Base-by-base conservation (phyloP, 805 yeast species). In the Metschnikowia peoriensis region DNA sequence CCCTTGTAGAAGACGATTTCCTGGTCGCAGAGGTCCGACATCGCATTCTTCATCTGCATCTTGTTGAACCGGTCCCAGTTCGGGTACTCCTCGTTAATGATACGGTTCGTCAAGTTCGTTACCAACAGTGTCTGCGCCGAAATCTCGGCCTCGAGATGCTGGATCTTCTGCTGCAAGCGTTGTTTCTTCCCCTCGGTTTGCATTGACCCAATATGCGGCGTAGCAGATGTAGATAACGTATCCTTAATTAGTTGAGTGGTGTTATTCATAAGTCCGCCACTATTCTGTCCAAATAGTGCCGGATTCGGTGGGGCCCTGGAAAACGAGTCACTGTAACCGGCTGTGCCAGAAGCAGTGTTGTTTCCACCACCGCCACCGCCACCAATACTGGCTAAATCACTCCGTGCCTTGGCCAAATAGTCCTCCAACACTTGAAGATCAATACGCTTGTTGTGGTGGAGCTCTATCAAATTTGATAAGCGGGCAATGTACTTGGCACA, bases 391-490 rank as follows among this genome's bases (percentile, higher is more conserved):
- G 54, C 80, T 59, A 84, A 83, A 59, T 93, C 98, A 39, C 73
- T 72, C 46, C 80, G 77, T 0, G 96, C 84, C 62, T 89, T 87
- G 40, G 78, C 76, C 51, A 91, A 72, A 69, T 93, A 93, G 50
- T 88, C 96, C 39, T 83, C 81, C 42, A 93, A 74, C 47, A 88
- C 96, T 65, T 94, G 97, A 63, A 86, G 85, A 66, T 93, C 99
- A 28, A 93, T 81, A 61, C 89, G 92, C 67, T 92, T 92, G 65
- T 90, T 91, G 63, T 93, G 98, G 58, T 93, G 90, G 51, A 88
- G 77, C 64, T 87, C 91, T 49, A 94, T 80, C 53, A 93, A 72
- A 55, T 79, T 82, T 62, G 76, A 70, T 44, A 75, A 65, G 32
- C 73, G 66, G 6, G 75, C 63, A 45, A 75, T 73, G 54, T 73